Evolutionary conservation across 2,329 filamentous ascomycete species (phyloP).

Genomic region (Penicillium thymicola): DNA sequence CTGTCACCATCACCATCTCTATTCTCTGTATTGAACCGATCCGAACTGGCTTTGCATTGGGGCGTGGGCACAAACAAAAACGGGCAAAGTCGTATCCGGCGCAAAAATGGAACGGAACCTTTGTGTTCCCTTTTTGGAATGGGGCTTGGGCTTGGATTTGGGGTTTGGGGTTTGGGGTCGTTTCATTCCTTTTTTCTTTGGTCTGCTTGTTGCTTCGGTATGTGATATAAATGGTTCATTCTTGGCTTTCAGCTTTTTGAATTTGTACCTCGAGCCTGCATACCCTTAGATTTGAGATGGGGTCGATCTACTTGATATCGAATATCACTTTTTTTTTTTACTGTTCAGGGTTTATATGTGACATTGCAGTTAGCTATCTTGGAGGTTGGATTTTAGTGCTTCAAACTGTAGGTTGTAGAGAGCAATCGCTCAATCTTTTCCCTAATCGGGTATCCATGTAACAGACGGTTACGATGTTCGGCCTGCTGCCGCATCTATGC

Average conservation of each 20-base stretch:
- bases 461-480: not conserved
- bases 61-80: not conserved
- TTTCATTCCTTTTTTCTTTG: not conserved
- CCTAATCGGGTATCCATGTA: not conserved
- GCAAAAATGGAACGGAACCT: not conserved
- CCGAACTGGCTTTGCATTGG: slow-evolving; percentile 1
- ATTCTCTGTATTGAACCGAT: not conserved
- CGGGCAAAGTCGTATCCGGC: not conserved
- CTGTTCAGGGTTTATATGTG: not conserved
- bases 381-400: not conserved
- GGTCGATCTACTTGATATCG: not conserved
- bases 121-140: not conserved
- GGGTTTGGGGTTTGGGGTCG: not conserved
- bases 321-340: not conserved
- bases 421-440: not conserved
- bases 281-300: not conserved
- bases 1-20: not conserved
- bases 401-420: not conserved
- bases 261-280: not conserved
- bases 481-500: not conserved
- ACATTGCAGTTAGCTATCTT: not conserved
- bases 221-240: not conserved
- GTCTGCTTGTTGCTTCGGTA: not conserved
- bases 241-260: not conserved
- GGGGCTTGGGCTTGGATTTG: not conserved